These are phyloP conservation scores for Erysiphe neolycopersici DNA, from an alignment of 2,329 filamentous ascomycete genomes.

Conservation along the genomic window DNA sequence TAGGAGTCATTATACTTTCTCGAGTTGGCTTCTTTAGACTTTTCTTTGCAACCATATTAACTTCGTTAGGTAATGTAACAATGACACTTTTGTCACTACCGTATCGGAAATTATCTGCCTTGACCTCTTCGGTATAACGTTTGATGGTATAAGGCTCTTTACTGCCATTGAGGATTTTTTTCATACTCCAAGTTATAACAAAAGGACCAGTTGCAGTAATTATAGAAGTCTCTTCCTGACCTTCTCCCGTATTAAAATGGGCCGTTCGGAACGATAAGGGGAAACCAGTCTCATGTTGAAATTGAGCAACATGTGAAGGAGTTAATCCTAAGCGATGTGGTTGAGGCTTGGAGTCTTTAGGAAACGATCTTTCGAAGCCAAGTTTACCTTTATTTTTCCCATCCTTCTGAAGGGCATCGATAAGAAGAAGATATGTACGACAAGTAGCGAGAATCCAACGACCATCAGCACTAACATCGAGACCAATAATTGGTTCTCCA, in stretches of 20 bases:
- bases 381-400: constrained; percentile 95
- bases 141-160: constrained; percentile 93
- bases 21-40: constrained; percentile 68
- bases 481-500: constrained; percentile 77
- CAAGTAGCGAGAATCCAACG: constrained; percentile 91
- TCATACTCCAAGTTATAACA: constrained; percentile 87
- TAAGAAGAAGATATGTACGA: constrained; percentile 76
- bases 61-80: constrained; percentile 85
- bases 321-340: constrained; percentile 72
- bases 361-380: constrained; percentile 86
- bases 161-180: constrained; percentile 55
- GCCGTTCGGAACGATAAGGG: constrained; percentile 72
- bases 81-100: constrained; percentile 96
- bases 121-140: constrained; percentile 82
- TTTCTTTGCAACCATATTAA: constrained; percentile 85
- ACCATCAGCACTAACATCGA: constrained; percentile 87
- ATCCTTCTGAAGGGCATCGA: constrained; percentile 69
- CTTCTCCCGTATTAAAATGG: constrained; percentile 75
- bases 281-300: constrained; percentile 82
- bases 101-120: constrained; percentile 96
- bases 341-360: constrained; percentile 79
- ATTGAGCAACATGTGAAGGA: constrained; percentile 83
- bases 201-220: constrained; percentile 92
- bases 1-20: constrained; percentile 51
- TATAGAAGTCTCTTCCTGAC: constrained; percentile 67